Conservation (phyloP, 2,329 filamentous ascomycete genomes). For the Scytalidium sp. region DNA sequence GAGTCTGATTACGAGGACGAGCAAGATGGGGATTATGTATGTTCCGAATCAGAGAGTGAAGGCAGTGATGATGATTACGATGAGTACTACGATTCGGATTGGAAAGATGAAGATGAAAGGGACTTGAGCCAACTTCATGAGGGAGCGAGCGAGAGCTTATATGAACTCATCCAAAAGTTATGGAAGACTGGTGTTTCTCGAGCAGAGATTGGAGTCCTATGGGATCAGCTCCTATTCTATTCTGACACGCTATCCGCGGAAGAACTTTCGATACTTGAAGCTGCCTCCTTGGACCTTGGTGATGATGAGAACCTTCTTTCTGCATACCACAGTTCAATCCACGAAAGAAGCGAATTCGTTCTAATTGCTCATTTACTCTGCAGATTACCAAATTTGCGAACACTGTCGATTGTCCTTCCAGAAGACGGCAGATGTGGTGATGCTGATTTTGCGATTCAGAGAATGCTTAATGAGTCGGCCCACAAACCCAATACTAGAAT, state of each 20-base stretch:
- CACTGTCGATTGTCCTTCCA: slow-evolving; percentile 6
- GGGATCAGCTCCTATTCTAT: too few species aligned
- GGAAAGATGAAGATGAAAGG: not conserved
- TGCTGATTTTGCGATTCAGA: not conserved
- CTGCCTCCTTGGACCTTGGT: too few species aligned
- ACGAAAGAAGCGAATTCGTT: slow-evolving; percentile 1
- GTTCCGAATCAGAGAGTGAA: not conserved
- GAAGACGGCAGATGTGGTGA: not conserved
- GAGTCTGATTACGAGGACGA: not conserved
- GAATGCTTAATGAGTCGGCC: slow-evolving; percentile 2
- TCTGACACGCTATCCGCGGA: too few species aligned
- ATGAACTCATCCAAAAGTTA: too few species aligned
- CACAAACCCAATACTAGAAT: not conserved
- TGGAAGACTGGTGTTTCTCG: too few species aligned
- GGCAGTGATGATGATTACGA: slow-evolving; percentile 2
- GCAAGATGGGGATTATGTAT: not conserved
- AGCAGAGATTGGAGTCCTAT: too few species aligned
- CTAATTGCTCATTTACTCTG: slow-evolving; percentile 2
- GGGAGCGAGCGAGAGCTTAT: not conserved
- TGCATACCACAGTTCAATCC: slow-evolving; percentile 1
- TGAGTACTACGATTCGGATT: slow-evolving; percentile 1
- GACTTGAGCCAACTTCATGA: not conserved
- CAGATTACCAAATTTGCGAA: slow-evolving; percentile 3
- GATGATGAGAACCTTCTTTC: slow-evolving; percentile 2
- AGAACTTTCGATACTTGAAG: too few species aligned